These are phyloP conservation scores for Capsicum rhomboideum DNA, from an alignment of 257 asterid genomes.

Conservation along the genomic window DNA sequence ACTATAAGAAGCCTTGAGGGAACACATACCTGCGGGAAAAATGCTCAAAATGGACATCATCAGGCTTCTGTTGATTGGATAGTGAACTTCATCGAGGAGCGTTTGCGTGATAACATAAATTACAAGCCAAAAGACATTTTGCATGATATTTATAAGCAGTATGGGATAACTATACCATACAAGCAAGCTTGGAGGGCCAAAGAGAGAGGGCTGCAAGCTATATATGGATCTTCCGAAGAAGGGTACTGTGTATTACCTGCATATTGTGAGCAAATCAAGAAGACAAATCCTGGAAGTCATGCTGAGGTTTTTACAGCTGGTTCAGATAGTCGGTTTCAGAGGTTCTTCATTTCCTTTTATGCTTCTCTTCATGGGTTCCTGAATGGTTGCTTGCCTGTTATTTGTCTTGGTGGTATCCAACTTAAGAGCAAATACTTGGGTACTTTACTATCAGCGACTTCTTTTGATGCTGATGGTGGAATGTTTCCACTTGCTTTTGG, in stretches of 20 bases:
- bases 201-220: conserved; percentile 78
- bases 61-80: conserved; percentile 88
- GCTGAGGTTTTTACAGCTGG: conserved; percentile 63
- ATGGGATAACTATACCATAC: conserved; percentile 77
- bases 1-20: conserved; percentile 55
- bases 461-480: conserved; percentile 72
- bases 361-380: conserved; percentile 56
- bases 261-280: conserved; percentile 55
- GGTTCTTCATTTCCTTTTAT: conserved; percentile 51
- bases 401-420: conserved; percentile 53
- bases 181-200: conserved; percentile 93
- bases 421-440: conserved; percentile 68
- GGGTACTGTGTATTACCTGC: conserved; percentile 63
- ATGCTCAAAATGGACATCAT: conserved; percentile 63
- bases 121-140: conserved; percentile 78
- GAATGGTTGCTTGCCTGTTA: conserved; percentile 60
- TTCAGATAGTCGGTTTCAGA: conserved; percentile 57
- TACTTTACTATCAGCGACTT: conserved; percentile 61
- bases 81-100: conserved; percentile 66
- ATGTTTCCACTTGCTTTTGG: conserved; percentile 66
- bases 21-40: conserved; percentile 53
- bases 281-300: conserved; percentile 53
- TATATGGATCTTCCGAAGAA: conserved; percentile 77
- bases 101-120: conserved; percentile 53
- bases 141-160: conserved; percentile 49